Evolutionary conservation across 352 stramenopile species (phyloP).

Genomic region (Blastocystis hominis): DNA sequence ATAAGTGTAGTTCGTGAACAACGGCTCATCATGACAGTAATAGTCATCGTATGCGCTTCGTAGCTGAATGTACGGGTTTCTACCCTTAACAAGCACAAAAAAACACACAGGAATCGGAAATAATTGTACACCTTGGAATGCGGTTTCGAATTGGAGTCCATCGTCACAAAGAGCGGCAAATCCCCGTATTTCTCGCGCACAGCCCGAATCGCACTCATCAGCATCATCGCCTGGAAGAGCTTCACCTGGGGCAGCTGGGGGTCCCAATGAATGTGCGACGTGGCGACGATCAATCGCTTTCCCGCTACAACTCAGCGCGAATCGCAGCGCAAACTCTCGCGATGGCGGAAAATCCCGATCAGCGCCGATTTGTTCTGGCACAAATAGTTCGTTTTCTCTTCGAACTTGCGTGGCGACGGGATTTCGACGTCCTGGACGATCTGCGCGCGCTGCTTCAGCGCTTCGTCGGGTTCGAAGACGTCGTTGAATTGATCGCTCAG

Average conservation of each 20-base stretch:
- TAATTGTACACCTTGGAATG: not conserved
- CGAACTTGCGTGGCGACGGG: not conserved
- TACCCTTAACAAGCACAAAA: not conserved
- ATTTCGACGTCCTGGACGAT: not conserved
- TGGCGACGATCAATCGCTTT: not conserved
- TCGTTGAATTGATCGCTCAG: not conserved
- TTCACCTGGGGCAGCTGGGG: not conserved
- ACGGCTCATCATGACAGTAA: not conserved
- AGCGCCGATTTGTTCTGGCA: not conserved
- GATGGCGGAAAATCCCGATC: not conserved
- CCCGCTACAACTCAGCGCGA: not conserved
- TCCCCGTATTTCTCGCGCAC: not conserved
- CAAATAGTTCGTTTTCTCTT: not conserved
- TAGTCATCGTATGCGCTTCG: not conserved
- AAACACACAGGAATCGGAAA: not conserved
- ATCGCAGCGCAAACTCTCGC: not conserved
- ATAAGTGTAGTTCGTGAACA: not conserved
- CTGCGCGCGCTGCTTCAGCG: not conserved
- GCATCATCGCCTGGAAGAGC: not conserved
- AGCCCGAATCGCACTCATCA: not conserved
- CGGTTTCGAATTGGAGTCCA: not conserved
- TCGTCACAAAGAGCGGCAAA: not conserved
- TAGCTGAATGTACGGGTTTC: not conserved
- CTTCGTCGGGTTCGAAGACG: not conserved
- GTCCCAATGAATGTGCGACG: not conserved